Base-by-base conservation (phyloP, 2,329 filamentous ascomycete genomes). In the Colletotrichum caudatum region DNA sequence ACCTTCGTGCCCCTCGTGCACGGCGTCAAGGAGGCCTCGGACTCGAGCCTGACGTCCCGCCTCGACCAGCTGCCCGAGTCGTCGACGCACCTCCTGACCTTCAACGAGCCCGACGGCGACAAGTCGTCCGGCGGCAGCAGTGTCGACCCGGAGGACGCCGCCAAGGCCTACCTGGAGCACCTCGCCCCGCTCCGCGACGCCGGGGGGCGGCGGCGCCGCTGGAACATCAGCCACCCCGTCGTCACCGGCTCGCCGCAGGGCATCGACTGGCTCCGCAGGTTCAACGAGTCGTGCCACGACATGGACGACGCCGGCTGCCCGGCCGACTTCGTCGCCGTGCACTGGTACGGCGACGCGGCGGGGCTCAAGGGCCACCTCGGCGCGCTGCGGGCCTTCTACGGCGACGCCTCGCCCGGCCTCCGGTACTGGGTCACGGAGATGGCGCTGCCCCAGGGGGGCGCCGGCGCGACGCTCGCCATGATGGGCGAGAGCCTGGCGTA, bases 41-140 rank as follows among this genome's bases (percentile, higher is more conserved):
- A 78, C 41, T 63, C 74, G 1, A 67, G 78, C 4, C 76, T 82
- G 1, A 65, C 71, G 23, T 64, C 74, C 2, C 75, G 75, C 2
- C 75, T 84, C 9, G 66, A 73, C 58, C 56, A 53, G 0, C 75
- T 83, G 1, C 78, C 81, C 0, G 71, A 71, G 5, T 79, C 80
- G 1, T 82, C 82, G 0, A 82, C 78, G 0, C 81, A 82, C 57
- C 75, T 84, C 3, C 77, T 84, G 26, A 78, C 78, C 0, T 84
- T 84, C 66, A 84, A 84, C 69, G 82, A 84, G 66, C 82, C 82
- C 1, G 82, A 84, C 64, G 82, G 82, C 0, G 79, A 78, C 7
- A 82, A 78, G 2, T 77, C 78, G 9, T 80, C 81, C 0, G 82
- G 82, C 12, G 82, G 82, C 29, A 83, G 81, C 64, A 72, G 76